Evolutionary conservation across 768 basidiomycete genomes (phyloP).

Genomic region (Lactifluus hygrophoroides): DNA sequence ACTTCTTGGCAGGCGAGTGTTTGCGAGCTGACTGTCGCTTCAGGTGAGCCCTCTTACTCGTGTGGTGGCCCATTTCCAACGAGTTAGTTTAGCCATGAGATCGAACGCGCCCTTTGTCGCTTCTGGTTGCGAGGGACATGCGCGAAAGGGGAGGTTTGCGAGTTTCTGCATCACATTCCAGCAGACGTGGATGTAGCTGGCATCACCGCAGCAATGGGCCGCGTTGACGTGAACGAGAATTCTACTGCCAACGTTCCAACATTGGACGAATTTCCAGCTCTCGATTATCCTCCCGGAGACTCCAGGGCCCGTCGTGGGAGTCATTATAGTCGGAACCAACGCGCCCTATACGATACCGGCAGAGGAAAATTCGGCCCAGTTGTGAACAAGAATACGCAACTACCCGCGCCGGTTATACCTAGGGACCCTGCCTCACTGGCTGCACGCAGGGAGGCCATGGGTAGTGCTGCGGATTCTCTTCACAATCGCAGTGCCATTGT

Average conservation of each 20-base stretch:
- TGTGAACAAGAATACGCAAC: conserved; percentile 56
- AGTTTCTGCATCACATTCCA: conserved; percentile 89
- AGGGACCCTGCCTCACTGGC: conserved; percentile 34
- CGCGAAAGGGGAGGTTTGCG: conserved; percentile 93
- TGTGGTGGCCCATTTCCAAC: conserved; percentile 5
- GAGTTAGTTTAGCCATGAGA: conserved; percentile 61
- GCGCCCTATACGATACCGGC: conserved; percentile 62
- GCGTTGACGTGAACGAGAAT: conserved; percentile 48
- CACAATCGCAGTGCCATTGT: conserved; percentile 62
- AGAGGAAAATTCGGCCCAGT: conserved; percentile 87
- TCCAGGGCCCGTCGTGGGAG: conserved; percentile 37
- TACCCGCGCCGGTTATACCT: conserved; percentile 27
- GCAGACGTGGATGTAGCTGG: conserved; percentile 74
- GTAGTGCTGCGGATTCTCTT: conserved; percentile 50
- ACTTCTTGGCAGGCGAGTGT: conserved; percentile 95
- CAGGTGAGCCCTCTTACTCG: conserved; percentile 49
- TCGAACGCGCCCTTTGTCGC: conserved; percentile 88
- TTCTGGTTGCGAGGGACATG: conserved; percentile 99
- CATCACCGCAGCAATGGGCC: conserved; percentile 57
- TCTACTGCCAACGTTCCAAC: conserved; percentile 30
- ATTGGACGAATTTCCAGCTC: conserved; percentile 65
- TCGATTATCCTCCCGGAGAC: conserved; percentile 34
- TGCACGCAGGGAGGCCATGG: conserved; percentile 49
- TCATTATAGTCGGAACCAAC: conserved; percentile 29
- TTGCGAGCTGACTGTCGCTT: conserved; percentile 94